Conservation (phyloP, 495 filamentous ascomycete species). For the Alectoria sarmentosa region DNA sequence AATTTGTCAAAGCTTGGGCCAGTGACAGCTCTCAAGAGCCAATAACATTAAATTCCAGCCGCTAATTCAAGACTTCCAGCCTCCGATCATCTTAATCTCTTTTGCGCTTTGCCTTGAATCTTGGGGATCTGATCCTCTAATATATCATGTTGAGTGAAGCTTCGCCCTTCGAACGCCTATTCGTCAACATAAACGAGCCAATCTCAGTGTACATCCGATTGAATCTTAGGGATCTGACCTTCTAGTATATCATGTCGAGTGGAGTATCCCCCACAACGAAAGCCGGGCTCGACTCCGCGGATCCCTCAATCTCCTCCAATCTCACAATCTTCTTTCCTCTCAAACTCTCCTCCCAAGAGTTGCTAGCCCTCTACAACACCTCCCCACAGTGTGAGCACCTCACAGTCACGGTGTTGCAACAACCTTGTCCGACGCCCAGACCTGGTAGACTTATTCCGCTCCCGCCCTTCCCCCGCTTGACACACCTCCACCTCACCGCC, state of each 20-base stretch:
- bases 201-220: not conserved
- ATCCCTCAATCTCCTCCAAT: slow-evolving; percentile 1
- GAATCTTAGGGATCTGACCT: too few relatives aligned
- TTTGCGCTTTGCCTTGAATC: not conserved
- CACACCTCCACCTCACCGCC: slow-evolving; percentile 10
- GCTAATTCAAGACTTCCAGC: not conserved
- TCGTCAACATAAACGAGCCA: slow-evolving; percentile 5
- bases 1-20: not conserved
- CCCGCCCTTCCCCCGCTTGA: slow-evolving; percentile 6
- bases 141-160: not conserved
- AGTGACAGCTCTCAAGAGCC: not conserved
- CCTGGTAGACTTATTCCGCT: not conserved
- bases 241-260: too few relatives aligned
- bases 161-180: not conserved
- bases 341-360: not conserved
- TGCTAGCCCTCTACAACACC: slow-evolving; percentile 1
- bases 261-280: slow-evolving; percentile 17
- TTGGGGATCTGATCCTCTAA: not conserved
- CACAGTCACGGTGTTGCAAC: slow-evolving; percentile 3
- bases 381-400: slow-evolving; percentile 11
- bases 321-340: slow-evolving; percentile 16
- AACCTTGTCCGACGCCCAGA: not conserved
- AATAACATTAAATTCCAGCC: not conserved
- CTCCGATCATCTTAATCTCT: not conserved
- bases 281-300: slow-evolving; percentile 5